Evolutionary conservation across 352 stramenopile genomes (phyloP).

Genomic region (Pythium phragmiticola): DNA sequence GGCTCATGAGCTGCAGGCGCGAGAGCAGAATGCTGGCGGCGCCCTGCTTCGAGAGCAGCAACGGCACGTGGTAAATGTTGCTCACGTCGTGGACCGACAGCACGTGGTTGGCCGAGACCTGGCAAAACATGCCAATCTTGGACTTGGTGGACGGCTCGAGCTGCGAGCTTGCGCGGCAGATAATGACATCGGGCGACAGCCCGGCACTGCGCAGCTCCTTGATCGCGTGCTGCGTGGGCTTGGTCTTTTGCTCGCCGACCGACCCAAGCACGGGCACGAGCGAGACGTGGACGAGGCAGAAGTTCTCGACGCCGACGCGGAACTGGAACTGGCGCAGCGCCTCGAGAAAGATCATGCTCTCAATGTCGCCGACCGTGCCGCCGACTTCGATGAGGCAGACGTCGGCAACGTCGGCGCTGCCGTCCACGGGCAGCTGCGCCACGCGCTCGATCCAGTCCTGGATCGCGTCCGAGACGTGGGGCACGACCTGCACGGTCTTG

Average conservation of each 20-base stretch:
- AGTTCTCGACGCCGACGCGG: constrained; percentile 96
- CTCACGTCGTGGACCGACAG: constrained; percentile 98
- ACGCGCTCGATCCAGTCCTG: constrained; percentile 98
- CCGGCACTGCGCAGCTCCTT: constrained; percentile 97
- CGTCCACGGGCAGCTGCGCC: constrained; percentile 94
- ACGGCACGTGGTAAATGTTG: constrained; percentile 99
- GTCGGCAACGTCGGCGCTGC: constrained; percentile 81
- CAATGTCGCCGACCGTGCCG: constrained; percentile 99
- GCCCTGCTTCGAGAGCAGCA: constrained; percentile 96
- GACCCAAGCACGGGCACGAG: constrained; percentile 97
- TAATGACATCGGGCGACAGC: constrained; percentile 96
- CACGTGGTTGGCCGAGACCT: constrained; percentile 94
- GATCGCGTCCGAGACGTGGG: constrained; percentile 94
- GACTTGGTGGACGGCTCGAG: constrained; percentile 91
- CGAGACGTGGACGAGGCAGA: constrained; percentile 98
- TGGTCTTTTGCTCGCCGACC: constrained; percentile 99
- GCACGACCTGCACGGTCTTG: constrained; percentile 99
- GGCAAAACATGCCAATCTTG: constrained; percentile 99
- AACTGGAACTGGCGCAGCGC: constrained; percentile 99
- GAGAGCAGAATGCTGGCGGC: constrained; percentile 93
- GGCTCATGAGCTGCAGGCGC: constrained; percentile 90
- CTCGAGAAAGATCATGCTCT: constrained; percentile 99
- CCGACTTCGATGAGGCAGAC: constrained; percentile 99
- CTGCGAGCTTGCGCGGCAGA: constrained; percentile 93
- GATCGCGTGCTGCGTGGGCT: constrained; percentile 99